Evolutionary conservation across 139 green algal species (phyloP).

Genomic region (Chlorella sp.): DNA sequence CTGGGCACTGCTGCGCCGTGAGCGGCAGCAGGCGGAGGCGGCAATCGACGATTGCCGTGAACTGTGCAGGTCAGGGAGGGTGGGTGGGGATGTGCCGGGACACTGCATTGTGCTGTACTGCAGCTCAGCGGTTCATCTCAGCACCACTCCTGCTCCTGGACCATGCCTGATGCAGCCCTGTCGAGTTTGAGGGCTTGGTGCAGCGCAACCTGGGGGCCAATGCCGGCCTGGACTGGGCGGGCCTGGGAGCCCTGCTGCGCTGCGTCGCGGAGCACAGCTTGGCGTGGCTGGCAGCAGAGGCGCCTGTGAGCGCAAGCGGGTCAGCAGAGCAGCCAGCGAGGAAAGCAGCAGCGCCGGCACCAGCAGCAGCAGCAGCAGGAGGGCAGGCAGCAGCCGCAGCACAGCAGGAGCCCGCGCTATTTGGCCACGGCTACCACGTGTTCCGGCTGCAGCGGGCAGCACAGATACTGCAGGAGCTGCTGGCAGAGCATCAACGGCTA

Average conservation of each 20-base stretch:
- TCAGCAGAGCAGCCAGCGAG: background rate
- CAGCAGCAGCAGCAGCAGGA: background rate
- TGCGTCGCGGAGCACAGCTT: slow-evolving; percentile 1
- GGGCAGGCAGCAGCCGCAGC: background rate
- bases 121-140: background rate
- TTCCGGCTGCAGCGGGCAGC: slow-evolving; percentile 11
- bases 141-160: background rate
- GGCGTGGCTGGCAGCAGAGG: background rate
- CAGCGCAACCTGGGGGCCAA: slow-evolving; percentile 71
- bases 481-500: slow-evolving; percentile 8
- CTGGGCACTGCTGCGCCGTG: slow-evolving; percentile 54
- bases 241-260: slow-evolving; percentile 48
- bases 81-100: background rate
- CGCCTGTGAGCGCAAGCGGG: background rate
- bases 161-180: background rate
- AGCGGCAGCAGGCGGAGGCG: slow-evolving; percentile 52
- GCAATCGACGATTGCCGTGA: slow-evolving; percentile 75
- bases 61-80: background rate
- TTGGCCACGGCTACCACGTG: background rate
- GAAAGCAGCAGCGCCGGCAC: background rate
- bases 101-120: no score
- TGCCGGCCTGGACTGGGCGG: slow-evolving; percentile 53
- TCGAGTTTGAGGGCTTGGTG: slow-evolving; percentile 80
- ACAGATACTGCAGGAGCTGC: background rate
- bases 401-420: background rate